A percentile compares a stretch with the other conserved stretches of the same genome.
phyloP scores from a whole-genome alignment of 768 basidiomycete genomes.

The Boletus eberwhitei region DNA sequence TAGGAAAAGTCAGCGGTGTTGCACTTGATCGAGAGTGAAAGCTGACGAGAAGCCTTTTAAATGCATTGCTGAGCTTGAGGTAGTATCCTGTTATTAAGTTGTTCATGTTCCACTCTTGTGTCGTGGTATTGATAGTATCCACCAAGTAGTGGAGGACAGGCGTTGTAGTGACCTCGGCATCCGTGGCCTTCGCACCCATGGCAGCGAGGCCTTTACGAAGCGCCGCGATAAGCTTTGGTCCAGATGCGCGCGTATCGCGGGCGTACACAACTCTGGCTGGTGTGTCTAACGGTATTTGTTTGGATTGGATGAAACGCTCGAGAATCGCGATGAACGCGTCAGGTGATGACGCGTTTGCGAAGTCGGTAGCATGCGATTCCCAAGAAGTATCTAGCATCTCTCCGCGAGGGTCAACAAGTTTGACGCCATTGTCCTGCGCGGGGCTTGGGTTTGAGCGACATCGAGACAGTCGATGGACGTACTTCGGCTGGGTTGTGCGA shows the following conservation, averaged over 20 bases:
- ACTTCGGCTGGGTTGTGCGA: conserved; percentile 99
- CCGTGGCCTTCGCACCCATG: conserved; percentile 61
- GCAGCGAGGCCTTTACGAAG: conserved; percentile 81
- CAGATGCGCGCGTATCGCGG: conserved; percentile 89
- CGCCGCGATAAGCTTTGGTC: conserved; percentile 67
- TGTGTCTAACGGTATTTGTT: conserved; percentile 74
- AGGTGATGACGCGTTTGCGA: conserved; percentile 80
- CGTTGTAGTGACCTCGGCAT: conserved; percentile 87
- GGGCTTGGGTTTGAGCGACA: conserved; percentile 1
- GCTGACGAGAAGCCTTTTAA: conserved; percentile 83
- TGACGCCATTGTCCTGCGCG: conserved; percentile 93
- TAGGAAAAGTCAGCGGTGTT: conserved; percentile 4
- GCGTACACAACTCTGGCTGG: conserved; percentile 87
- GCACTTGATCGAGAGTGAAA: neutral
- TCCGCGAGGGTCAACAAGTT: conserved; percentile 93
- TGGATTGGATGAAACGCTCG: conserved; percentile 52
- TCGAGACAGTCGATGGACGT: conserved; percentile 20
- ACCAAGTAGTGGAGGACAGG: conserved; percentile 96
- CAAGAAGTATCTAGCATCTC: conserved; percentile 96
- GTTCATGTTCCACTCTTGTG: conserved; percentile 73
- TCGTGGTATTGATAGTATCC: conserved; percentile 82
- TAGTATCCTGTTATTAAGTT: conserved; percentile 83
- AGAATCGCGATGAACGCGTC: conserved; percentile 70
- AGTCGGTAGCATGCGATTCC: conserved; percentile 81
- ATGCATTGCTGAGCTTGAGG: conserved; percentile 74